phyloP scores from a whole-genome alignment of 768 basidiomycete species.

The Russula abietina region DNA sequence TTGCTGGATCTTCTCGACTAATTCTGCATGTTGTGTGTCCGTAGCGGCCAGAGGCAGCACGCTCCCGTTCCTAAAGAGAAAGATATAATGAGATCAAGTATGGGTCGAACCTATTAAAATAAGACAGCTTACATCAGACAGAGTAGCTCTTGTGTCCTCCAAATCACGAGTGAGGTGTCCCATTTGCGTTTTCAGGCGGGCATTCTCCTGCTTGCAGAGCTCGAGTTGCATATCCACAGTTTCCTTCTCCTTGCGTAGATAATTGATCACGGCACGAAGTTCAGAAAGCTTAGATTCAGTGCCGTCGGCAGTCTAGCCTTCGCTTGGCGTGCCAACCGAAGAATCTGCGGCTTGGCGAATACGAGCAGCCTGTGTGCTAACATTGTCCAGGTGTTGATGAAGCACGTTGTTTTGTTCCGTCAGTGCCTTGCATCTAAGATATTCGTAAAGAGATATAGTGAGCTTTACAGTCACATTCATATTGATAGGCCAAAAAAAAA shows the following conservation, averaged over 20 bases:
- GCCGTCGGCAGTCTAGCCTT: conserved; percentile 45
- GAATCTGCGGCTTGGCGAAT: conserved; percentile 62
- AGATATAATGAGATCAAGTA: neutral
- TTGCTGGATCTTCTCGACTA: conserved; percentile 82
- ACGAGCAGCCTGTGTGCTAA: conserved; percentile 75
- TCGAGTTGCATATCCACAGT: conserved; percentile 85
- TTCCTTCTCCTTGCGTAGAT: conserved; percentile 86
- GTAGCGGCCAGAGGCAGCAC: conserved; percentile 64
- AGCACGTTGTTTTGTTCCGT: conserved; percentile 68
- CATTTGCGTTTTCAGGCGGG: conserved; percentile 66
- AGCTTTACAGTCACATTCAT: neutral
- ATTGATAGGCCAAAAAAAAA: too few relatives aligned
- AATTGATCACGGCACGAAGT: conserved; percentile 70
- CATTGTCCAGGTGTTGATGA: conserved; percentile 79
- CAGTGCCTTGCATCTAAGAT: conserved; percentile 61
- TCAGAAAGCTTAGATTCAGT: conserved; percentile 62
- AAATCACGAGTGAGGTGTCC: conserved; percentile 65
- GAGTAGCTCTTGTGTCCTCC: conserved; percentile 60
- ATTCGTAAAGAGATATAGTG: neutral
- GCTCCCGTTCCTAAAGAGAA: conserved; percentile 64
- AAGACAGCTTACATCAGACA: conserved; percentile 54
- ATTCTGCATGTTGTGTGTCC: conserved; percentile 74
- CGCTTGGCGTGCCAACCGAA: conserved; percentile 39
- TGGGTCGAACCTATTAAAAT: neutral
- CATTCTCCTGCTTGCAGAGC: conserved; percentile 70